phyloP scores from a whole-genome alignment of 1,139 yeast genomes.

The Yamadazyma siamensis region DNA sequence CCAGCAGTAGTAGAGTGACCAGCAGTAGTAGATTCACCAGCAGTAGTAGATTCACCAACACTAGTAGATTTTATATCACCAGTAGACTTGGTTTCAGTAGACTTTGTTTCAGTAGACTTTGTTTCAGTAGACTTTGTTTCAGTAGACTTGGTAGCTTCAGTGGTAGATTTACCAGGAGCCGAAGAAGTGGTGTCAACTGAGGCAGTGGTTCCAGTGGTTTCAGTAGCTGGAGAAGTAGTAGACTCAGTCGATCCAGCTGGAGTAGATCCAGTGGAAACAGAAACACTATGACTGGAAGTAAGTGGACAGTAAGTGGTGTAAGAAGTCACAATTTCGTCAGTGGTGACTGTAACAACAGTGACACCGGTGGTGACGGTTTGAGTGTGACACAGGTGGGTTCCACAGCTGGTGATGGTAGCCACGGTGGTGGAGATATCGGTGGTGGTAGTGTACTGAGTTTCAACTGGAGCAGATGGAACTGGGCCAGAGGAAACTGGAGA shows the following conservation, averaged over 20 bases:
- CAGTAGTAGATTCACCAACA: no score
- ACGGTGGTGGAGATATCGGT: conserved; percentile 10
- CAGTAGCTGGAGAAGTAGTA: conserved; percentile 3
- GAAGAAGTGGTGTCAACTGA: neutral
- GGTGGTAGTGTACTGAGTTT: conserved; percentile 1
- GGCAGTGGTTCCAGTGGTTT: conserved; percentile 3
- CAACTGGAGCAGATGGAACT: conserved; percentile 1
- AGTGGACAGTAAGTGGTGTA: conserved; percentile 31
- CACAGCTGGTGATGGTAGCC: conserved; percentile 22
- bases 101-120: conserved; percentile 4
- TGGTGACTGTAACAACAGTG: conserved; percentile 14
- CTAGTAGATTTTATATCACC: no score
- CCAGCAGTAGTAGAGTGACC: no score
- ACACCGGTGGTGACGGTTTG: conserved; percentile 29
- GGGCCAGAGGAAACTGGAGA: conserved; percentile 2
- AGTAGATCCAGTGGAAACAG: conserved; percentile 3
- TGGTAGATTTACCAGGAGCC: neutral
- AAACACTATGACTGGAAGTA: conserved; percentile 9
- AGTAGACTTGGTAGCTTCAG: conserved; percentile 6
- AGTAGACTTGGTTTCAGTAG: conserved; percentile 4
- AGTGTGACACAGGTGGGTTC: conserved; percentile 13
- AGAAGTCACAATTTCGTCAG: conserved; percentile 15
- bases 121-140: conserved; percentile 4
- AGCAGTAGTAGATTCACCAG: no score
- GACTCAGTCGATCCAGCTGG: conserved; percentile 1